Conservation (phyloP, 345 rosid species). For the Gossypioides kirkii region DNA sequence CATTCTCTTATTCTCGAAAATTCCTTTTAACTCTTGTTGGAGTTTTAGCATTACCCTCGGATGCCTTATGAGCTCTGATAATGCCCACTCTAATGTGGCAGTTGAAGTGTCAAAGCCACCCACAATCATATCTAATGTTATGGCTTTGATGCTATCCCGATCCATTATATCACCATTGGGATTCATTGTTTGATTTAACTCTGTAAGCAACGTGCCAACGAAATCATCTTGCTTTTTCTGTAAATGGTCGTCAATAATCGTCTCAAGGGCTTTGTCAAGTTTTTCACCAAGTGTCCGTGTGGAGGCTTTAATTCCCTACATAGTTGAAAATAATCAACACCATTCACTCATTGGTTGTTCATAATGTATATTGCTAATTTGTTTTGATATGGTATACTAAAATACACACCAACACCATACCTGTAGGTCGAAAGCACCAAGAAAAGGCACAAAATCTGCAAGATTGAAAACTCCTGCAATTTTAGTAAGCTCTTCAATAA, state of each 20-base stretch:
- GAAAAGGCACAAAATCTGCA: conserved; percentile 17
- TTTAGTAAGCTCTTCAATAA: not conserved
- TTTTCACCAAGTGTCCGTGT: not conserved
- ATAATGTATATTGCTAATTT: too few species aligned
- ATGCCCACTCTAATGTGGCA: not conserved
- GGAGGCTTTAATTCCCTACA: conserved; percentile 9
- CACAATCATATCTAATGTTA: conserved; percentile 21
- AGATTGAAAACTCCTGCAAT: conserved; percentile 24
- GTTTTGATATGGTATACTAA: too few species aligned
- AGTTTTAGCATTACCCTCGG: too few species aligned
- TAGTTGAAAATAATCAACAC: not conserved
- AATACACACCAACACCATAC: not conserved
- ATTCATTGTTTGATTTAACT: conserved; percentile 6
- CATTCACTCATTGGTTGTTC: not conserved
- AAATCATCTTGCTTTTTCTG: not conserved
- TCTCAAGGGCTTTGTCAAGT: not conserved
- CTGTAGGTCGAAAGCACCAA: conserved; percentile 20
- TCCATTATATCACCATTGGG: conserved; percentile 4
- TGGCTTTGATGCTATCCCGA: too few species aligned
- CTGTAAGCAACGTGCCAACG: conserved; percentile 14
- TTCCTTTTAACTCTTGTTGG: not conserved
- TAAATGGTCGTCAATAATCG: not conserved
- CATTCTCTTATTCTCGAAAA: conserved; percentile 20
- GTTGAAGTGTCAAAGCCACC: conserved; percentile 24
- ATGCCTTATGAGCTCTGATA: too few species aligned